These are phyloP conservation scores for Seminavis robusta DNA, from an alignment of 108 stramenopile genomes.

Conservation along the genomic window DNA sequence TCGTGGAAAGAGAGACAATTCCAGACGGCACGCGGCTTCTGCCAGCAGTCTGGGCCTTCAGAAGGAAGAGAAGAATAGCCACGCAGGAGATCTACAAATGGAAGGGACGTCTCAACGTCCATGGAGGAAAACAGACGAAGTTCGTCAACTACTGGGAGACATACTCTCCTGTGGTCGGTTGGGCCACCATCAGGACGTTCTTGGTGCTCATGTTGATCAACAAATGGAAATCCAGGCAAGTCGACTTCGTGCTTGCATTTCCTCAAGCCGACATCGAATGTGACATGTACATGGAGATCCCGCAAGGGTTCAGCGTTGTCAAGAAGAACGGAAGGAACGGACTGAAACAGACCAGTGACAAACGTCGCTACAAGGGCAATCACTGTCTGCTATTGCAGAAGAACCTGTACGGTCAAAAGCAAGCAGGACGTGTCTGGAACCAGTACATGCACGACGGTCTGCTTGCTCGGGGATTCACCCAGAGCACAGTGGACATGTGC, in stretches of 20 bases:
- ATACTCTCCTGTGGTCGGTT: constrained; percentile 35
- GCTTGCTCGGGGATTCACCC: constrained; percentile 7
- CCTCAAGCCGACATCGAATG: constrained; percentile 29
- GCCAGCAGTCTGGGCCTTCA: constrained; percentile 27
- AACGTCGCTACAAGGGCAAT: not conserved
- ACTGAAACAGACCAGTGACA: too few relatives aligned
- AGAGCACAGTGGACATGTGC: constrained; percentile 30
- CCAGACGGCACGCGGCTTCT: too few relatives aligned
- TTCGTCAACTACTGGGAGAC: constrained; percentile 29
- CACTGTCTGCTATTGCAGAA: constrained; percentile 11
- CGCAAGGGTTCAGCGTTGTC: too few relatives aligned
- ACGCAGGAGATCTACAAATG: constrained; percentile 36
- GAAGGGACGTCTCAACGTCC: constrained; percentile 31
- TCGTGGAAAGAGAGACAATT: too few relatives aligned
- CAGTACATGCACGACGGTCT: constrained; percentile 10
- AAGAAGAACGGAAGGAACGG: too few relatives aligned
- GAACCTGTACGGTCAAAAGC: constrained; percentile 32
- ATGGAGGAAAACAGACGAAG: constrained; percentile 14
- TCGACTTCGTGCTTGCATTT: constrained; percentile 38
- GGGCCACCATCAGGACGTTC: constrained; percentile 21
- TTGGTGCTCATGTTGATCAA: constrained; percentile 14
- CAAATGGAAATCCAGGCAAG: constrained; percentile 20
- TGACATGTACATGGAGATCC: constrained; percentile 35
- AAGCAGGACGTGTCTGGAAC: constrained; percentile 33
- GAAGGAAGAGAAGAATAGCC: constrained; percentile 25